Percentiles rank a stretch among this genome's conserved stretches.
Evolutionary conservation across 2,329 filamentous ascomycete species (phyloP).

Genomic region (Dothideomycetes sp.): DNA sequence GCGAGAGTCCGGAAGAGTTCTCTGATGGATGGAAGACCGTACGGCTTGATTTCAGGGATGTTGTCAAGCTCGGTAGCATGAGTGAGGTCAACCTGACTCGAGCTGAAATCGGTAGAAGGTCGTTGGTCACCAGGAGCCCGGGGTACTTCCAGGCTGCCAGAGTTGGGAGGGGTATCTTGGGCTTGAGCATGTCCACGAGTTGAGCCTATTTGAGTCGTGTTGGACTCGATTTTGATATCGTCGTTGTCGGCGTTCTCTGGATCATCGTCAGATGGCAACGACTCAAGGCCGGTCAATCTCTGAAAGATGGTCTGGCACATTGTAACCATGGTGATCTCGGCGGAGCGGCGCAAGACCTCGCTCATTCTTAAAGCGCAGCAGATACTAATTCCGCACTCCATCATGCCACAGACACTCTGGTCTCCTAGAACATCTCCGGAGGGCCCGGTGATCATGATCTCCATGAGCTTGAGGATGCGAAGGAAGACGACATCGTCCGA

Average conservation of each 20-base stretch:
- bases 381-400: conserved; percentile 94
- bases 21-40: conserved; percentile 86
- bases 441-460: conserved; percentile 91
- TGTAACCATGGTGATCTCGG: conserved; percentile 93
- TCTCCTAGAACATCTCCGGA: conserved; percentile 91
- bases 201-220: conserved; percentile 14
- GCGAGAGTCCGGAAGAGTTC: conserved; percentile 92
- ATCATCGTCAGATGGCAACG: conserved; percentile 48
- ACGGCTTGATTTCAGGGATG: conserved; percentile 62
- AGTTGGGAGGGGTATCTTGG: conserved; percentile 10
- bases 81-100: conserved; percentile 36
- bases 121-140: conserved; percentile 4
- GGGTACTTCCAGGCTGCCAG: conserved; percentile 15
- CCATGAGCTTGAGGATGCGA: conserved; percentile 94
- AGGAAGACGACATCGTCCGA: conserved; percentile 93
- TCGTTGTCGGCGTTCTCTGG: conserved; percentile 60
- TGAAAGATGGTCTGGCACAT: conserved; percentile 99
- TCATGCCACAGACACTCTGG: conserved; percentile 98
- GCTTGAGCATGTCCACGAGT: not conserved
- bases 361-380: conserved; percentile 91
- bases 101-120: conserved; percentile 18
- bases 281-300: conserved; percentile 73
- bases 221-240: conserved; percentile 72
- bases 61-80: conserved; percentile 34
- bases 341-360: conserved; percentile 79